Conservation (phyloP, 2,329 filamentous ascomycete species). For the Tetracladium maxilliforme region DNA sequence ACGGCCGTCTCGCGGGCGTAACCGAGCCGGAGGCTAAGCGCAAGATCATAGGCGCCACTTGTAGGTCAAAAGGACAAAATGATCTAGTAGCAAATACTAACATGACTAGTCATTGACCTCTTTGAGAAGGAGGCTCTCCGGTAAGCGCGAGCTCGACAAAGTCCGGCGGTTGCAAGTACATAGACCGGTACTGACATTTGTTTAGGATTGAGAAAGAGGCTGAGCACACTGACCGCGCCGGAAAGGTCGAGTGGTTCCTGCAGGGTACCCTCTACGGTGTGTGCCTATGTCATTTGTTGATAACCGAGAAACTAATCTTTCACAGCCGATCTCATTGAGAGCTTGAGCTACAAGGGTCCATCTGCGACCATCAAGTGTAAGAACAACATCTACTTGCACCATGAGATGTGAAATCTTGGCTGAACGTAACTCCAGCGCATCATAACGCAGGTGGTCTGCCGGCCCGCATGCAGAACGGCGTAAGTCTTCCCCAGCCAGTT, state of each 20-base stretch:
- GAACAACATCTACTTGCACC: constrained; percentile 38
- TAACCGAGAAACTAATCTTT: too few species aligned
- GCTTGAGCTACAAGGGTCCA: constrained; percentile 59
- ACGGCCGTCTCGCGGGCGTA: constrained; percentile 62
- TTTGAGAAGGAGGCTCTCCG: constrained; percentile 80
- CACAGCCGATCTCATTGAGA: constrained; percentile 48
- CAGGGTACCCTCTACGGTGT: constrained; percentile 47
- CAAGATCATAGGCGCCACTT: constrained; percentile 77
- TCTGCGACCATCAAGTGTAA: constrained; percentile 61
- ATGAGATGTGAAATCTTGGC: too few species aligned
- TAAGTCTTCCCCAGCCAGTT: constrained; percentile 11
- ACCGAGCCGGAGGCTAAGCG: constrained; percentile 69
- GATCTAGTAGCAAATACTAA: constrained; percentile 12
- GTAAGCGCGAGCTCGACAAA: constrained; percentile 15
- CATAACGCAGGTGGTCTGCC: constrained; percentile 59
- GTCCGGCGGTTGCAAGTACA: too few species aligned
- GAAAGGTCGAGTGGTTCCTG: constrained; percentile 72
- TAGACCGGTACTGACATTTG: too few species aligned
- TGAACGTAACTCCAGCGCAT: neutral
- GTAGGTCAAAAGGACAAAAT: constrained; percentile 3
- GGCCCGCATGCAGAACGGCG: constrained; percentile 32
- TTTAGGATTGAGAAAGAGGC: constrained; percentile 57
- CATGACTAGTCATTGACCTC: constrained; percentile 70
- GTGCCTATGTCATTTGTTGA: neutral
- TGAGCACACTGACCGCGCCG: constrained; percentile 49